A percentile compares a stretch with the other conserved stretches of the same genome.
Evolutionary conservation across 768 basidiomycete genomes (phyloP).

Genomic region (Podaxis sp.): DNA sequence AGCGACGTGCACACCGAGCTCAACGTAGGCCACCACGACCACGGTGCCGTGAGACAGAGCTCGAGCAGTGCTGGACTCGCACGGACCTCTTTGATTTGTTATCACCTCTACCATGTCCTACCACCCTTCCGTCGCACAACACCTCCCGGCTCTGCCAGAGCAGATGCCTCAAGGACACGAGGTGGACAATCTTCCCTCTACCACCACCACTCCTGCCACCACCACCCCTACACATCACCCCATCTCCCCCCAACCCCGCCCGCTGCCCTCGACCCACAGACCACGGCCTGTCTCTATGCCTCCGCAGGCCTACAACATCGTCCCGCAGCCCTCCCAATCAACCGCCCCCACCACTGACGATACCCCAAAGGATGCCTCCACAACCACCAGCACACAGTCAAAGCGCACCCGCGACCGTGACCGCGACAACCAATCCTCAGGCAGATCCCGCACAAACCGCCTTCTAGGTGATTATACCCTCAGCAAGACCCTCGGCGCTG

Average conservation of each 20-base stretch:
- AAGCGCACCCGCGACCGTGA: constrained; percentile 11
- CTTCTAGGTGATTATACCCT: constrained; percentile 93
- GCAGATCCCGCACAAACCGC: constrained; percentile 39
- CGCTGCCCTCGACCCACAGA: constrained; percentile 35
- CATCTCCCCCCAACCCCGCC: constrained; percentile 26
- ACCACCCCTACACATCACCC: constrained; percentile 22
- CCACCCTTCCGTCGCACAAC: constrained; percentile 45
- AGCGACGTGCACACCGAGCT: constrained; percentile 4
- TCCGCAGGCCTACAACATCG: constrained; percentile 47
- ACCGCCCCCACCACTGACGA: constrained; percentile 15
- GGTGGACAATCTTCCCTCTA: constrained; percentile 45
- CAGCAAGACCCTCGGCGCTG: constrained; percentile 95
- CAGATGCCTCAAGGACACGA: constrained; percentile 58
- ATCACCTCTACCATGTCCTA: constrained; percentile 26
- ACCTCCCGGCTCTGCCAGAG: constrained; percentile 45
- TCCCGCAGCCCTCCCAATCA: neutral
- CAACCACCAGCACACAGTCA: constrained; percentile 16
- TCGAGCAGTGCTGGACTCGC: neutral
- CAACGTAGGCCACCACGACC: neutral
- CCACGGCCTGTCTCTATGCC: constrained; percentile 77
- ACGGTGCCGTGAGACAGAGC: neutral
- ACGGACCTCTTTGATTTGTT: constrained; percentile 8
- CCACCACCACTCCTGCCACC: constrained; percentile 44
- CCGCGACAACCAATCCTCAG: constrained; percentile 8
- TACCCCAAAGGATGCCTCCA: constrained; percentile 3